Evolutionary conservation across 139 green algal genomes (phyloP).

Genomic region (Deuterostichococcus epilithicus): DNA sequence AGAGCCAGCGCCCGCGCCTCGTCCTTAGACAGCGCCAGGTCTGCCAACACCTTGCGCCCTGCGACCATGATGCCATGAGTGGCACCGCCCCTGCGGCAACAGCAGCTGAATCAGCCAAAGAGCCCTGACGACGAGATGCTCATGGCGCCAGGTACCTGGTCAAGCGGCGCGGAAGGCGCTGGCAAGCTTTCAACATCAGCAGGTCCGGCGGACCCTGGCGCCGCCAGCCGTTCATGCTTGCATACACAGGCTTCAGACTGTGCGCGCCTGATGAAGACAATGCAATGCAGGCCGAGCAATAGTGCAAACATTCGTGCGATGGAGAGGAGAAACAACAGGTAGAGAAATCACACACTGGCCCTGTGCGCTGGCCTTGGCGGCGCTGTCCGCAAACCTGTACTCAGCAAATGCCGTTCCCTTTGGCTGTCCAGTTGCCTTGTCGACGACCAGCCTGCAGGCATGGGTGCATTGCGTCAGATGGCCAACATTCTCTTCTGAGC

Average conservation of each 20-base stretch:
- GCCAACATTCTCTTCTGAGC: too few relatives aligned
- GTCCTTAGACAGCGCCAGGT: constrained; percentile 71
- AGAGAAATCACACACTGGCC: not conserved
- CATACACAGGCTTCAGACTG: too few relatives aligned
- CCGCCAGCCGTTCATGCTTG: too few relatives aligned
- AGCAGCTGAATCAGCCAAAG: not conserved
- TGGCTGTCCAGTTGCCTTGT: constrained; percentile 67
- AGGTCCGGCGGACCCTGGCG: too few relatives aligned
- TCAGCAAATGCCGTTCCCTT: constrained; percentile 92
- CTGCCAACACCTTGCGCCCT: constrained; percentile 59
- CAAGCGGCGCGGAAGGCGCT: too few relatives aligned
- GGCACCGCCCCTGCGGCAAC: constrained; percentile 29
- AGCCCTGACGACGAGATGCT: not conserved
- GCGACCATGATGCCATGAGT: constrained; percentile 58
- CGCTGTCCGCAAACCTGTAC: constrained; percentile 30
- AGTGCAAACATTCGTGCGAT: too few relatives aligned
- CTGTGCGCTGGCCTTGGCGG: not conserved
- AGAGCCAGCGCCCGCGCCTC: constrained; percentile 50
- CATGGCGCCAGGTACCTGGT: not conserved
- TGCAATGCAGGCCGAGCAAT: too few relatives aligned
- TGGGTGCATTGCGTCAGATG: too few relatives aligned
- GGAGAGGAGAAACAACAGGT: too few relatives aligned
- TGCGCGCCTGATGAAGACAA: too few relatives aligned
- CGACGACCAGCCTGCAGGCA: constrained; percentile 73
- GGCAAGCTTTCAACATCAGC: too few relatives aligned